Evolutionary conservation across 768 basidiomycete species (phyloP).

Genomic region (Tricholoma terreum): DNA sequence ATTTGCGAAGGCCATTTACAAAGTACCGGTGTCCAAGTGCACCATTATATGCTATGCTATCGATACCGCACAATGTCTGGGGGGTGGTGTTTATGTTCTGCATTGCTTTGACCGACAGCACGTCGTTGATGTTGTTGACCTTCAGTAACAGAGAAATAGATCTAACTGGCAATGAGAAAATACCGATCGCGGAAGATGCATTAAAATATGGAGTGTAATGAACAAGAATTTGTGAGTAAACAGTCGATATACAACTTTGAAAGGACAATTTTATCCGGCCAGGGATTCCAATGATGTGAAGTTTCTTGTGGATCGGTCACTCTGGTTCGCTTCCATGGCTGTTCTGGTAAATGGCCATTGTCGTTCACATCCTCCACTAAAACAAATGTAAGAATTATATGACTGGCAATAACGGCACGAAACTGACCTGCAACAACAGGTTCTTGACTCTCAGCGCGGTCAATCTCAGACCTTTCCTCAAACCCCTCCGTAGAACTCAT

Average conservation of each 20-base stretch:
- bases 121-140: background rate
- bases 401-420: background rate
- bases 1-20: background rate
- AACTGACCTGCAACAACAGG: background rate
- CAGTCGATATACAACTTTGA: too few relatives aligned
- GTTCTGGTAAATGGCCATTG: background rate
- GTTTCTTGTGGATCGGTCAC: background rate
- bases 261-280: background rate
- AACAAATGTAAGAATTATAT: background rate
- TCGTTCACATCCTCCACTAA: background rate
- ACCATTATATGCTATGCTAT: conserved; percentile 26
- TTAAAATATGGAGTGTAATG: background rate
- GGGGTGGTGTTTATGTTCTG: background rate
- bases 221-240: too few relatives aligned
- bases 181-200: background rate
- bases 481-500: background rate
- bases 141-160: background rate
- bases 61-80: conserved; percentile 22
- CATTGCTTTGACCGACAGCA: background rate
- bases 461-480: background rate
- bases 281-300: background rate
- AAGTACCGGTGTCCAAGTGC: conserved; percentile 17
- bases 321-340: background rate
- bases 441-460: background rate
- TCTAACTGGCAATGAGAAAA: background rate